phyloP scores from a whole-genome alignment of 176 grass and related monocot genomes.

The Triticum dicoccoides region DNA sequence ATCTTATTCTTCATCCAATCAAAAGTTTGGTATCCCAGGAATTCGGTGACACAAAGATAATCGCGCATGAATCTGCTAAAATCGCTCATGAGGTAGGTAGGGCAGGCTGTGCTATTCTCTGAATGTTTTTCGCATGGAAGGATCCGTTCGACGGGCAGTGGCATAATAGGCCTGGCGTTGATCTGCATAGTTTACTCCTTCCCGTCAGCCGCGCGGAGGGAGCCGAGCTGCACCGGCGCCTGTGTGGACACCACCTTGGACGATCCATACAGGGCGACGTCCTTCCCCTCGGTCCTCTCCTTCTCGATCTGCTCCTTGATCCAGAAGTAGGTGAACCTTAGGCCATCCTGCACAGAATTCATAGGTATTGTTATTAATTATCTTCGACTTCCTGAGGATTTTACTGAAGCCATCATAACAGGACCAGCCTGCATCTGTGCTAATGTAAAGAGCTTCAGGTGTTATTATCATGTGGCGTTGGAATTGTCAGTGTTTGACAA shows the following conservation, averaged over 20 bases:
- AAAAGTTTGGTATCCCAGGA: background rate
- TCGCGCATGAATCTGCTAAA: background rate
- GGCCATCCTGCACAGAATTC: slow-evolving; percentile 53
- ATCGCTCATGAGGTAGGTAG: background rate
- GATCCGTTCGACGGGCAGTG: background rate
- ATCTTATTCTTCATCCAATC: background rate
- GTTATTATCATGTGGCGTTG: background rate
- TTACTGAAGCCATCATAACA: background rate
- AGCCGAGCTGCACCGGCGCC: slow-evolving; percentile 81
- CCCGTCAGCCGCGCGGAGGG: slow-evolving; percentile 81
- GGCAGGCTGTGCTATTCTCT: slow-evolving; percentile 22
- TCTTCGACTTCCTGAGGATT: background rate
- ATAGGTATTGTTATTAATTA: background rate
- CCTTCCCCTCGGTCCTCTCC: slow-evolving; percentile 49
- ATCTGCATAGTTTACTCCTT: slow-evolving; percentile 54
- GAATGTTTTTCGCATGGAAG: background rate
- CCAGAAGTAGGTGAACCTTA: slow-evolving; percentile 93
- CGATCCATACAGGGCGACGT: slow-evolving; percentile 60
- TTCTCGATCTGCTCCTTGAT: slow-evolving; percentile 93
- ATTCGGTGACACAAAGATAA: background rate
- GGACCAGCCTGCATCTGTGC: background rate
- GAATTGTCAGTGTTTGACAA: background rate
- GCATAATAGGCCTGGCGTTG: background rate
- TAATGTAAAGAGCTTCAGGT: background rate
- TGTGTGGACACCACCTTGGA: slow-evolving; percentile 68